A percentile compares a stretch with the other conserved stretches of the same genome.
Evolutionary conservation across 495 filamentous ascomycete genomes (phyloP).

Genomic region (Niebla homalea): DNA sequence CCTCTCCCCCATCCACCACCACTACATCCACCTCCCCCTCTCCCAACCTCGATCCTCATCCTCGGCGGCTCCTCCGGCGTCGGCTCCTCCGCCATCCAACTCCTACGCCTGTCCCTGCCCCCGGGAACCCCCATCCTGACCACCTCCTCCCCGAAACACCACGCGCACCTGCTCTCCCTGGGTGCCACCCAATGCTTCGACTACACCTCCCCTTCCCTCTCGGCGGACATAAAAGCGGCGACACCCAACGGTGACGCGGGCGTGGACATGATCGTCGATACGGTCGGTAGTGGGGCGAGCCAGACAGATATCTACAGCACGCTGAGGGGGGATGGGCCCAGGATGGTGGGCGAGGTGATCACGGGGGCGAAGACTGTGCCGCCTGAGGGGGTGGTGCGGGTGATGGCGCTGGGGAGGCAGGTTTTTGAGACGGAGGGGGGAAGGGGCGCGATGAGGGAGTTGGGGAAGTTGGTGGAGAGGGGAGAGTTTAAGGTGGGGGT

Average conservation of each 20-base stretch:
- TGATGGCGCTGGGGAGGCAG: too few relatives aligned
- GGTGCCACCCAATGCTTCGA: conserved; percentile 26
- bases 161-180: conserved; percentile 18
- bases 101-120: conserved; percentile 27
- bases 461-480: too few relatives aligned
- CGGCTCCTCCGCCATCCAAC: conserved; percentile 29
- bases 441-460: too few relatives aligned
- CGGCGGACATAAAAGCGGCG: conserved; percentile 19
- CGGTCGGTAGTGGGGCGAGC: conserved; percentile 17
- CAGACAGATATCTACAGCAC: conserved; percentile 15
- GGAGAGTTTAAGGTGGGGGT: too few relatives aligned
- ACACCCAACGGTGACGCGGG: conserved; percentile 20
- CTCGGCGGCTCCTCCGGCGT: conserved; percentile 31
- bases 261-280: conserved; percentile 32
- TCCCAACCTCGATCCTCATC: conserved; percentile 26
- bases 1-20: too few relatives aligned
- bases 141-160: conserved; percentile 26
- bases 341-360: conserved; percentile 23
- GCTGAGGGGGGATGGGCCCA: conserved; percentile 20
- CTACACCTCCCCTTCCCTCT: conserved; percentile 8
- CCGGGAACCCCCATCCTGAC: conserved; percentile 22
- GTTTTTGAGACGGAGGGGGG: too few relatives aligned
- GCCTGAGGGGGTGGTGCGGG: too few relatives aligned
- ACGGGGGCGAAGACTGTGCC: too few relatives aligned
- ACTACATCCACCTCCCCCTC: conserved; percentile 5